A percentile compares a stretch with the other conserved stretches of the same genome.
phyloP scores from a whole-genome alignment of 768 basidiomycete species.

The Rhodocollybia butyracea region DNA sequence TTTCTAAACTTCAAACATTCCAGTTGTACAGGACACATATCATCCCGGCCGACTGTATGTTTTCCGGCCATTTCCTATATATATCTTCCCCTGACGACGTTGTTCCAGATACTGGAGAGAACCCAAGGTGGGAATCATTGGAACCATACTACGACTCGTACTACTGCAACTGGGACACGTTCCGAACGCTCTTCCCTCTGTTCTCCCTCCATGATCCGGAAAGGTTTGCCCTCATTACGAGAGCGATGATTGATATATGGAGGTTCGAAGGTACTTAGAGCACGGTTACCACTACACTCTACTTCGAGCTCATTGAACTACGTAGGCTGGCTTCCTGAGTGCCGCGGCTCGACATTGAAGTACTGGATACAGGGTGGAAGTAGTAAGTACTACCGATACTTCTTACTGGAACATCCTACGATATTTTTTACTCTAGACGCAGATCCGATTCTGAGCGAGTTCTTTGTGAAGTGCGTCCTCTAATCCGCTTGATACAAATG shows the following conservation, averaged over 20 bases:
- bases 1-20: not conserved
- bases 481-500: not conserved
- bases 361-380: slow-evolving; percentile 55
- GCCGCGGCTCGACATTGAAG: slow-evolving; percentile 43
- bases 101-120: slow-evolving; percentile 58
- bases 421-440: slow-evolving; percentile 37
- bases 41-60: slow-evolving; percentile 60
- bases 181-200: slow-evolving; percentile 57
- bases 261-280: slow-evolving; percentile 50
- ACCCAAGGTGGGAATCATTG: slow-evolving; percentile 58
- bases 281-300: not conserved
- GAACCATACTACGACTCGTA: slow-evolving; percentile 68
- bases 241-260: slow-evolving; percentile 67
- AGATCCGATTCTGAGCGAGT: slow-evolving; percentile 62
- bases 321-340: slow-evolving; percentile 61
- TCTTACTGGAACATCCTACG: not conserved
- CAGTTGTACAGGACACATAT: slow-evolving; percentile 62
- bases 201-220: slow-evolving; percentile 63
- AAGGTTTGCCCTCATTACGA: slow-evolving; percentile 55
- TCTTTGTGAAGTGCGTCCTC: slow-evolving; percentile 67
- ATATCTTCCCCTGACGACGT: not conserved
- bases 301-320: slow-evolving; percentile 16
- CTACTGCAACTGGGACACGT: slow-evolving; percentile 73
- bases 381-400: slow-evolving; percentile 36
- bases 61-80: not conserved